These are phyloP conservation scores for Podaxis carcinomalis DNA, from an alignment of 768 basidiomycete genomes.

Conservation along the genomic window DNA sequence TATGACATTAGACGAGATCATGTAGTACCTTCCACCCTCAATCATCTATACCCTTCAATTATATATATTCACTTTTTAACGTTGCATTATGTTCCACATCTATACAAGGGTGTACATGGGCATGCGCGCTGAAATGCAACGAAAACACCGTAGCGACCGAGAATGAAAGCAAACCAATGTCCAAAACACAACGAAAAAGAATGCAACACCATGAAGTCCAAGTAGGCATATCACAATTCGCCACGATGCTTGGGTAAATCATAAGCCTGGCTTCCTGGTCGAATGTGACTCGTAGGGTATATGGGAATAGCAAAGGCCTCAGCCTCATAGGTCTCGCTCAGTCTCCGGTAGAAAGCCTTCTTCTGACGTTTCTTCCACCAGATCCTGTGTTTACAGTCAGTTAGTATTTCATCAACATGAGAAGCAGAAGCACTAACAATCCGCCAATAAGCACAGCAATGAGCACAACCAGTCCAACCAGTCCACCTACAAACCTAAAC, in stretches of 20 bases:
- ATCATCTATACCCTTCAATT: neutral
- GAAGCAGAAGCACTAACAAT: conserved; percentile 28
- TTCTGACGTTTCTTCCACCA: conserved; percentile 25
- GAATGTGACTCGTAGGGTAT: neutral
- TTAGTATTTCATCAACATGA: neutral
- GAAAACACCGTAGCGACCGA: neutral
- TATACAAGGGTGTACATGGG: neutral
- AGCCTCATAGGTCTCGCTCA: conserved; percentile 3
- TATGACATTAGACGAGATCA: conserved; percentile 48
- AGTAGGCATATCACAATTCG: neutral
- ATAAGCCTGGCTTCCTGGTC: neutral
- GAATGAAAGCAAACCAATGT: neutral
- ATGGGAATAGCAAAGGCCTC: conserved; percentile 2
- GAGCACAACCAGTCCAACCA: conserved; percentile 36
- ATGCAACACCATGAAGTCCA: neutral
- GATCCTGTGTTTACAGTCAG: conserved; percentile 14
- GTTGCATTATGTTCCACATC: neutral
- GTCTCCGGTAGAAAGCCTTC: conserved; percentile 5
- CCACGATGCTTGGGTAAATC: conserved; percentile 2
- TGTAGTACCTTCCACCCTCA: conserved; percentile 13
- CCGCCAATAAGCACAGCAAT: conserved; percentile 33
- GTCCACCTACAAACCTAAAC: conserved; percentile 43
- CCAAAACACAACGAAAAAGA: neutral
- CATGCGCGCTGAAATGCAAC: neutral
- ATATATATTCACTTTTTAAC: neutral